phyloP scores from a whole-genome alignment of 2,329 filamentous ascomycete genomes.

The Xylariaceae sp. region DNA sequence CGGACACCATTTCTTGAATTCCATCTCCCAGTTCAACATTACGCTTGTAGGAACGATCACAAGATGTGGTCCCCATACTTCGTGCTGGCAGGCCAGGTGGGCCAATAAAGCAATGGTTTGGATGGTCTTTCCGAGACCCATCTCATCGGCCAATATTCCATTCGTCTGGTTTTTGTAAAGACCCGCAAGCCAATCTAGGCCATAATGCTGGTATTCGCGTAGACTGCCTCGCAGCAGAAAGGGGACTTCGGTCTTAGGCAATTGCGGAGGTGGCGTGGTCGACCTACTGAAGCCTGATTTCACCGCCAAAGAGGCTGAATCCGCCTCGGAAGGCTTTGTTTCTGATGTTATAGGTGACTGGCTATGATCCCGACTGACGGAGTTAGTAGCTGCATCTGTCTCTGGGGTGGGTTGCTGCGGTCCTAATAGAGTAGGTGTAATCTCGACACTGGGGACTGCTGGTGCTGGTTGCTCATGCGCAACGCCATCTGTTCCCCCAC shows the following conservation, averaged over 20 bases:
- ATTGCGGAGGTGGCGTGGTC: constrained; percentile 34
- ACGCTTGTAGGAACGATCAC: constrained; percentile 97
- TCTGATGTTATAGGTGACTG: constrained; percentile 48
- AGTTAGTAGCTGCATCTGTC: constrained; percentile 42
- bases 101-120: constrained; percentile 94
- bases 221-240: constrained; percentile 82
- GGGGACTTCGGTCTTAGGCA: constrained; percentile 67
- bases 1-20: constrained; percentile 98
- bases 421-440: constrained; percentile 23
- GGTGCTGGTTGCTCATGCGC: neutral
- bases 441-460: constrained; percentile 27
- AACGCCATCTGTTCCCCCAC: constrained; percentile 9
- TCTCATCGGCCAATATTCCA: constrained; percentile 94
- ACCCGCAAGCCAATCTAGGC: constrained; percentile 94
- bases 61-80: constrained; percentile 92
- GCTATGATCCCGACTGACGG: constrained; percentile 42
- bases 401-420: constrained; percentile 39
- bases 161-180: constrained; percentile 91
- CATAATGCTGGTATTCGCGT: constrained; percentile 93
- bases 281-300: constrained; percentile 36
- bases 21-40: constrained; percentile 99
- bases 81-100: constrained; percentile 83
- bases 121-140: constrained; percentile 97
- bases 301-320: constrained; percentile 40
- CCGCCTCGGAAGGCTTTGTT: constrained; percentile 48